Evolutionary conservation across 331 rosid genomes (phyloP), one percentile per base, ranked within the genome.

Genomic region (Dryas integrifolia): DNA sequence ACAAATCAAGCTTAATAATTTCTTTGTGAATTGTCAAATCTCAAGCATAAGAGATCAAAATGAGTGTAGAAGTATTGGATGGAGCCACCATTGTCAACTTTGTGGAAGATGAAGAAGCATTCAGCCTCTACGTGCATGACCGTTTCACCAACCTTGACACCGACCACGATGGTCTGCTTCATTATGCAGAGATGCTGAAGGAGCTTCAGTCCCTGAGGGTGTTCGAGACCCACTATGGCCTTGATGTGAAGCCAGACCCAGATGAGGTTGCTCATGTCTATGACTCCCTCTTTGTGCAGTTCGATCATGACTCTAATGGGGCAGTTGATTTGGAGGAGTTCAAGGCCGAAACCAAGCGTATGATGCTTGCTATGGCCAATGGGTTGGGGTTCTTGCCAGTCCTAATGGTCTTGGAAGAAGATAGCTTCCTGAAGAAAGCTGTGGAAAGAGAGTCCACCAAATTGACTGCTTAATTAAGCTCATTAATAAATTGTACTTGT

Each of bases 11-110:
- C 35, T 30, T 30, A 50, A 9, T 0, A 58, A 58, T 4, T 58
- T 58, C 18, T 15, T 58, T 58, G 64, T 58, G 43, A 58, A 3
- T 30, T 30, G 2, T 30, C 44, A 58, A 58, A 1, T 5, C 43
- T n/a, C 16, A 26, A 35, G 26, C 67, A 15, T 62, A 62, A 62
- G 48, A 62, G 26, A 30, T 9, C 48, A 86, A 83, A 44, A 91
- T 89, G 97, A 89, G 97, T 67, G 91, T 91, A 35, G 96, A 87
- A 77, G 64, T 91, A 4, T 48, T 91, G 66, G 90, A 91, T 75
- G 87, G 86, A 63, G 83, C 86, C 55, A 91, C 97, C 58, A 89
- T 91, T 65, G 62, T 82, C 51, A 82, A 68, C 74, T 91, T 89
- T 44, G 71, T 91, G 50, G 87, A 89, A 43, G 97, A 91, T 45